Evolutionary conservation across 129 eudicot genomes (phyloP), one percentile per base, ranked within the genome.

Genomic region (Kitagawia praeruptora): DNA sequence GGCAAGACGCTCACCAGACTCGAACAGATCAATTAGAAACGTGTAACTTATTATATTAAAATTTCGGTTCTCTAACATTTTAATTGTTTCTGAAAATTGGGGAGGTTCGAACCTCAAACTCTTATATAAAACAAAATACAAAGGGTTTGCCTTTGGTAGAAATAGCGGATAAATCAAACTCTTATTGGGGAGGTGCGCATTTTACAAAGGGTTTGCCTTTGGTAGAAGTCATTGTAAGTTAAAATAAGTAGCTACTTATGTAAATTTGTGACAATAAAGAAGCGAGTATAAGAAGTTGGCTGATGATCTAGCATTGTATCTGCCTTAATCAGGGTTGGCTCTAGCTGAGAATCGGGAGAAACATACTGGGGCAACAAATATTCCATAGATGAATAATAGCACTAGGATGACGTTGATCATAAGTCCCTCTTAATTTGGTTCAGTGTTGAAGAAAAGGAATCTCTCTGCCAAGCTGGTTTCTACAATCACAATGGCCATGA

Each of bases 401-500:
- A 58, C 34, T n/a, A 58, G 67, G 67, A 58, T 58, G 67, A n/a
- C 8, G 67, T 58, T 58, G 67, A n/a, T n/a, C 15, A 19, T 58
- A 56, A 56, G 66, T 23, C 31, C 28, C 31, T 58, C 4, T 23
- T 23, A 5, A 3, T 23, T 1, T 54, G 28, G 28, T 23, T 56
- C 31, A 56, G 66, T 2, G 3, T 56, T 56, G 37, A 34, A 16
- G 23, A 6, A 21, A 8, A 21, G 11, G 28, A 58, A 21, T 37
- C 76, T 82, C 77, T 87, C 82, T 15, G 84, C 78, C 79, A 93
- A 84, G 9, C 96, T 93, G 2, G 90, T 90, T 54, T 76, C 80
- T 18, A 87, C 92, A 21, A 84, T 83, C 53, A 86, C 61, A n/a
- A 90, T 87, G 18, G 88, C 88, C 93, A 87, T 84, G 61, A 87